Evolutionary conservation across 202 grass and related monocot genomes (phyloP).

Genomic region (Schoenoplectus triqueter): DNA sequence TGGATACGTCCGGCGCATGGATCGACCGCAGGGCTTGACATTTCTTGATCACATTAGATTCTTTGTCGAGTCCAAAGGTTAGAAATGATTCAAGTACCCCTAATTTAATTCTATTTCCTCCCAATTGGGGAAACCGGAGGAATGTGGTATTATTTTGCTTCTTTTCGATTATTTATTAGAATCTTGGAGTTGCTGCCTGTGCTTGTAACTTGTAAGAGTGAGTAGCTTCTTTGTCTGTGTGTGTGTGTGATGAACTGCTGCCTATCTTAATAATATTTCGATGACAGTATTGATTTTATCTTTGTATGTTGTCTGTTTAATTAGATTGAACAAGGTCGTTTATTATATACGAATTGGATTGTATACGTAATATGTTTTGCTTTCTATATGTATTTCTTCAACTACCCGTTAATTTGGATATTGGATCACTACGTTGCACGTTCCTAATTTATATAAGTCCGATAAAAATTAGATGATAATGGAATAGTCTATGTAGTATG

Average conservation of each 20-base stretch:
- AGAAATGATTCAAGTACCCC: not conserved
- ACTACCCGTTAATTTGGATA: too few species aligned
- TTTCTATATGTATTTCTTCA: too few species aligned
- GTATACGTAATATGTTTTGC: too few species aligned
- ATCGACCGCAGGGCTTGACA: constrained; percentile 64
- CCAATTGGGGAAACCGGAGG: not conserved
- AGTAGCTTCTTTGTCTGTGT: not conserved
- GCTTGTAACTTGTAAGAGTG: not conserved
- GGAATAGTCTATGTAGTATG: too few species aligned
- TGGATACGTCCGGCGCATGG: constrained; percentile 78
- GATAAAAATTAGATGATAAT: too few species aligned
- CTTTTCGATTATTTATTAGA: too few species aligned
- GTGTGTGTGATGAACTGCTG: not conserved
- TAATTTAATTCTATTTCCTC: not conserved
- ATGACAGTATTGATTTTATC: not conserved
- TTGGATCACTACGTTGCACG: too few species aligned
- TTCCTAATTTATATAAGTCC: too few species aligned
- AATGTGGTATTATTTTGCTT: too few species aligned
- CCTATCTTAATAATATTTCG: too few species aligned
- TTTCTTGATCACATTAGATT: constrained; percentile 84
- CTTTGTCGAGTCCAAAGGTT: constrained; percentile 58
- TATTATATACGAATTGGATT: too few species aligned
- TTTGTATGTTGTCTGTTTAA: not conserved
- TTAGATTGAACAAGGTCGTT: not conserved
- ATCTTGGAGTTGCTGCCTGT: not conserved